Base-by-base conservation (phyloP, 2,329 filamentous ascomycete genomes). In the Akanthomyces uredinophilus region DNA sequence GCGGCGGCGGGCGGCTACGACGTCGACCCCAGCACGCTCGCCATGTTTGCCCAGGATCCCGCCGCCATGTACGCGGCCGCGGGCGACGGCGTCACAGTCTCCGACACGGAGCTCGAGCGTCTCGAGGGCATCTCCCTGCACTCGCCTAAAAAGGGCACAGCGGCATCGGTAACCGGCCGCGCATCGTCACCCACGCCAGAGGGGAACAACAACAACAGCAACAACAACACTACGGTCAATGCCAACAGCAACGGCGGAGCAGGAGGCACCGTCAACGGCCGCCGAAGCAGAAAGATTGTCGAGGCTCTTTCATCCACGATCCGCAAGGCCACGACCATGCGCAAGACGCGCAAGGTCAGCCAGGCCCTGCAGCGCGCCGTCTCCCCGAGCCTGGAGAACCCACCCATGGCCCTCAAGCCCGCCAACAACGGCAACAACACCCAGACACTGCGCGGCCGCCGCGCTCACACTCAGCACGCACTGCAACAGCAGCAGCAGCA, bases 91-190 rank as follows among this genome's bases (percentile, higher is more conserved):
- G 50, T n/a, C 27, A 47, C 61, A 62, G 77, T 81, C 70, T 81
- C 79, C 4, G 78, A 81, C 64, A 77, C 77, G 43, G 79, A 81
- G 66, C 71, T 81, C n/a, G 73, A 79, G 10, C 72, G 74, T 35
- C 72, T 81, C 3, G 78, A 80, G 65, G 76, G 76, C n/a, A 80
- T 81, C 65, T 78, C 77, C n/a, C 66, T 81, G 29, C 74, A 75
- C 62, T 76, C 74, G 10, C 73, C 75, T 24, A 68, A 63, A 14
- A 71, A 73, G 61, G 69, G 69, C 51, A 65, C 53, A 20, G 46
- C 44, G 20, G 35, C 50, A 2, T 16, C 46, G 65, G 65, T 6
- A 6, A 29, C 55, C 5, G 24, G 37, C 13, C 24, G 53, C 27
- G n/a, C 37, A 10, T 18, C 32, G 60, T 76, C 74, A 16, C 73